Evolutionary conservation across 2,329 filamentous ascomycete species (phyloP), one percentile per base, ranked within the genome.

Genomic region (Colletotrichum eremochloae): DNA sequence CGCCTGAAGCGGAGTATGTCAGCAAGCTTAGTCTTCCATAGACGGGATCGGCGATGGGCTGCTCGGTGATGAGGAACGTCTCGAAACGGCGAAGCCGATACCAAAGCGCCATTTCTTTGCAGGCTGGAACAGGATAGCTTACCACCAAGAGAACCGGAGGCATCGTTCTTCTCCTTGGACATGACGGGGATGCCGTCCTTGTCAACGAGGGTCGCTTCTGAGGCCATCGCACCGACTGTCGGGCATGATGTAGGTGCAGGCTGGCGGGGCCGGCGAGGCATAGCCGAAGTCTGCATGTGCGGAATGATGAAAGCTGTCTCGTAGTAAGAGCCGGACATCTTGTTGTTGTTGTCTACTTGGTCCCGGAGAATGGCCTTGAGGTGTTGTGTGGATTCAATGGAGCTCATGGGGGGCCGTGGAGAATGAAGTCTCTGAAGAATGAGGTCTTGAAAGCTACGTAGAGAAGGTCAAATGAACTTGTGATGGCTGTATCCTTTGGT

Each of bases 171-270:
- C 60, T 72, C 66, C 33, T 72, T 72, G 11, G 66, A 70, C 55
- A 61, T 12, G 40, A 44, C 61, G n/a, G 66, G 60, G 42, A 29
- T 46, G 11, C 70, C 66, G 40, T 65, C 63, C 67, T 70, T 61
- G 70, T 72, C 70, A 18, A 72, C 70, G 4, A 72, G 70, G 11
- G 70, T 72, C 42, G 62, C 53, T 31, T 72, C 70, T n/a, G 70
- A 72, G 31, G 66, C 55, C 70, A 70, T 72, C 40, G 70, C 70
- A 20, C 46, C 66, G 4, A 44, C 53, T 15, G 38, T 64, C 5
- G 66, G 2, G 20, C 55, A 56, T 40, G 60, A 60, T 14, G 55
- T 24, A 31, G 52, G 40, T 18, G 70, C 60, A 58, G 66, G 46
- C 66, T 72, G 66, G 9, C 44, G 36, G 6, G 70, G 66, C 14